Percentiles rank a stretch among this genome's conserved stretches.
phyloP scores from a whole-genome alignment of 768 basidiomycete genomes.

The Psilocybe sp. region DNA sequence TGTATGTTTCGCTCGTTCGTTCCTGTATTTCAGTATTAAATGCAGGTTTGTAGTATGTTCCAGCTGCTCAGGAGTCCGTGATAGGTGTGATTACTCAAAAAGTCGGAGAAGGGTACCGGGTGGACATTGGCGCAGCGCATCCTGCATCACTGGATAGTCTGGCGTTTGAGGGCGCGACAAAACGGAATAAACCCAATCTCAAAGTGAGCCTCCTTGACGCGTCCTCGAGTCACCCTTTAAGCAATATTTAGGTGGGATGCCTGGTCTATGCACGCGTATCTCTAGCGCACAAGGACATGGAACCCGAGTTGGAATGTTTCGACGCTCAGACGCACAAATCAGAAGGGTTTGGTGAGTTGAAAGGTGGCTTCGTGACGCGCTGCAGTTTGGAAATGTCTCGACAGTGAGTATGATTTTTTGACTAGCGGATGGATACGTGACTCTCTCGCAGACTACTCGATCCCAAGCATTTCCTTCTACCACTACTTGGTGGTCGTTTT shows the following conservation, averaged over 20 bases:
- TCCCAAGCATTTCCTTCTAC: constrained; percentile 78
- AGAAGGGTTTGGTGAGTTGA: constrained; percentile 91
- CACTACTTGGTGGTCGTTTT: constrained; percentile 75
- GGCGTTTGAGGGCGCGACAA: constrained; percentile 95
- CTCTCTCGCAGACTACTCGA: constrained; percentile 61
- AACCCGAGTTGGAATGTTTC: constrained; percentile 96
- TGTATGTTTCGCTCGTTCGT: constrained; percentile 45
- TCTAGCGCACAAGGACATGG: constrained; percentile 95
- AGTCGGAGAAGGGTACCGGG: constrained; percentile 86
- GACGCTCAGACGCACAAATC: constrained; percentile 90
- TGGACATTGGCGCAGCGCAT: constrained; percentile 92
- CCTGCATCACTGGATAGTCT: constrained; percentile 81
- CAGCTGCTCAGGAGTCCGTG: constrained; percentile 86
- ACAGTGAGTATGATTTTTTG: constrained; percentile 51
- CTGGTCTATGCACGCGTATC: constrained; percentile 91
- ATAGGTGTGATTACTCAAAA: constrained; percentile 80
- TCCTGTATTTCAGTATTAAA: background rate
- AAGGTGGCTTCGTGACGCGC: constrained; percentile 78
- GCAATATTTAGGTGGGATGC: constrained; percentile 68
- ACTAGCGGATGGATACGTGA: background rate
- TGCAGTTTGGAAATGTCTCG: constrained; percentile 86
- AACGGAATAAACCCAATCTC: constrained; percentile 90
- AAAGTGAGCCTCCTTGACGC: constrained; percentile 51
- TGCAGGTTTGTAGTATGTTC: constrained; percentile 66
- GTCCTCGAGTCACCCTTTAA: background rate